Evolutionary conservation across 805 yeast species (phyloP).

Genomic region (Sugiyamaella boreocaroliniensis): DNA sequence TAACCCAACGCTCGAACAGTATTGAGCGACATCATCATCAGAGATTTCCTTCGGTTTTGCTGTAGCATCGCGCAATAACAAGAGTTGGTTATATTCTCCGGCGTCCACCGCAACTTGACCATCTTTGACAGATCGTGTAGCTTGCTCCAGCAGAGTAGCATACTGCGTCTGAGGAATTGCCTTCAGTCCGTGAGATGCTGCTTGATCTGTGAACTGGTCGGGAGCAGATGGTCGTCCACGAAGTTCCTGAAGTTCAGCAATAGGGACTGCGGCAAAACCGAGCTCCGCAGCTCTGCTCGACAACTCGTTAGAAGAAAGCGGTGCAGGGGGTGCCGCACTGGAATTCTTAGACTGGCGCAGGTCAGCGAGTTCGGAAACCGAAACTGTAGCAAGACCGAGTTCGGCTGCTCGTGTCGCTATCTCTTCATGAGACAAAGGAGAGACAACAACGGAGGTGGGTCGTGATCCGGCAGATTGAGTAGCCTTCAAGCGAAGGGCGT

Average conservation of each 20-base stretch:
- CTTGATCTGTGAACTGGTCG: constrained; percentile 34
- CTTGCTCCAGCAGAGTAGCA: constrained; percentile 44
- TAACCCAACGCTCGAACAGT: not conserved
- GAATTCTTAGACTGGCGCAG: not conserved
- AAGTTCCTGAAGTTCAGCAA: constrained; percentile 11
- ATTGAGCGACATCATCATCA: not conserved
- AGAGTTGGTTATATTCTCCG: constrained; percentile 4
- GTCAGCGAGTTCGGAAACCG: constrained; percentile 8
- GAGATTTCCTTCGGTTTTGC: not conserved
- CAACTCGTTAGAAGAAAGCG: constrained; percentile 2
- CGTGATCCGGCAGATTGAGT: not conserved
- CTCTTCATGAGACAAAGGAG: constrained; percentile 11
- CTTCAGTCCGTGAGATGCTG: constrained; percentile 35
- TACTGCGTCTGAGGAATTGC: constrained; percentile 51
- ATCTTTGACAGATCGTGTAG: constrained; percentile 4
- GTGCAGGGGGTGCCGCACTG: not conserved
- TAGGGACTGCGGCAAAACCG: constrained; percentile 20
- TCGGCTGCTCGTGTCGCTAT: constrained; percentile 14
- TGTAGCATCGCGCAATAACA: not conserved
- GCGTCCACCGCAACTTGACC: constrained; percentile 7
- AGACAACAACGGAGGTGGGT: not conserved
- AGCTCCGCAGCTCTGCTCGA: constrained; percentile 10
- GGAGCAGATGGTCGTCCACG: not conserved
- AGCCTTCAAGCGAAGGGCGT: constrained; percentile 1
- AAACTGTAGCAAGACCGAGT: constrained; percentile 20